Percentiles rank a stretch among this genome's conserved stretches.
Conservation (phyloP, 306 rosid species). For the Fragaria vesca region DNA sequence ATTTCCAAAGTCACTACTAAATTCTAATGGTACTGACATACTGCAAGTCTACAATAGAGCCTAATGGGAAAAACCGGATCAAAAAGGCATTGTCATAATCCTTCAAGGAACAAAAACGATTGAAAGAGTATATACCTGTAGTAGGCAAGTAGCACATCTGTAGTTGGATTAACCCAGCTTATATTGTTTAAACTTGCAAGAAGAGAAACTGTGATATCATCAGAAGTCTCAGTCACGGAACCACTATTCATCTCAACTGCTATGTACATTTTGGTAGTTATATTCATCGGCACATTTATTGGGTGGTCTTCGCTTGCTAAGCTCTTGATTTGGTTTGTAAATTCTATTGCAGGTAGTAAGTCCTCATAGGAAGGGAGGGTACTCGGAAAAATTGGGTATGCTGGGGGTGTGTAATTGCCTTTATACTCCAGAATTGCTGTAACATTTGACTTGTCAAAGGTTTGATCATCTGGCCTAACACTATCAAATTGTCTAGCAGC, state of each 20-base stretch:
- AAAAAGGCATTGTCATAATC: background rate
- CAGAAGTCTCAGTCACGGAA: conserved; percentile 23
- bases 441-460: conserved; percentile 32
- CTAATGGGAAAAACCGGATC: too few species aligned
- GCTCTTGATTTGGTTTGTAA: conserved; percentile 24
- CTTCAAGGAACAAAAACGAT: background rate
- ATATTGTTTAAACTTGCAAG: conserved; percentile 46
- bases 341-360: conserved; percentile 23
- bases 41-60: background rate
- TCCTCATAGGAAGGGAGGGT: conserved; percentile 32
- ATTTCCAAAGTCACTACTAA: background rate
- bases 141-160: conserved; percentile 45
- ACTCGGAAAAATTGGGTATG: background rate
- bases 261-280: conserved; percentile 26
- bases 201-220: conserved; percentile 22
- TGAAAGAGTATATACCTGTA: conserved; percentile 27
- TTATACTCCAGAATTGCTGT: conserved; percentile 45
- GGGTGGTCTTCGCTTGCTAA: conserved; percentile 24
- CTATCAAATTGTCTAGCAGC: conserved; percentile 23
- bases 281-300: conserved; percentile 33
- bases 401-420: conserved; percentile 4
- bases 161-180: conserved; percentile 33
- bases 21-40: background rate
- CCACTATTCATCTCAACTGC: conserved; percentile 33
- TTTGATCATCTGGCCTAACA: background rate